phyloP scores from a whole-genome alignment of 495 filamentous ascomycete genomes.

The Tuber indicum region DNA sequence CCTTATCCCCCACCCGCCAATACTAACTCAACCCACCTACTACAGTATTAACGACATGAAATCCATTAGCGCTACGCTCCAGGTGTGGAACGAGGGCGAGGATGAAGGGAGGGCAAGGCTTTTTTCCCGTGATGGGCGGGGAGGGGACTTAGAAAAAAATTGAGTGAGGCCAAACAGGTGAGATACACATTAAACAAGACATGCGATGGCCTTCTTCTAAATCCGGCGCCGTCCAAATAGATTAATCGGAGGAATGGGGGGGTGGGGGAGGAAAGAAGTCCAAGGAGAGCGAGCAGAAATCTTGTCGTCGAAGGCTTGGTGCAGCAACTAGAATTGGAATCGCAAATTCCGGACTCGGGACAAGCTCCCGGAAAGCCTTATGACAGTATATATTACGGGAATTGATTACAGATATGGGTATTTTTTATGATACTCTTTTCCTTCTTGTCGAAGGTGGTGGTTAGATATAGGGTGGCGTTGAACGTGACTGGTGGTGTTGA shows the following conservation, averaged over 20 bases:
- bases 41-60: background rate
- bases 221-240: background rate
- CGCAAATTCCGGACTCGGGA: background rate
- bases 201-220: background rate
- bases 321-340: background rate
- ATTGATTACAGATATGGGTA: background rate
- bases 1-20: background rate
- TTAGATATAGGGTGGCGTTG: conserved; percentile 12
- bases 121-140: background rate
- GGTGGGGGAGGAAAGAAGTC: background rate
- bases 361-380: background rate
- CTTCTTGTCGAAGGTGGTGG: background rate
- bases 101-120: background rate
- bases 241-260: background rate
- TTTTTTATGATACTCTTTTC: background rate
- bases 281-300: background rate
- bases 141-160: background rate
- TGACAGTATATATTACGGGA: background rate
- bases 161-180: background rate
- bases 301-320: background rate
- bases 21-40: background rate
- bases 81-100: background rate
- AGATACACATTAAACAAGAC: background rate
- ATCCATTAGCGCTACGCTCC: background rate
- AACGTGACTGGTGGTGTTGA: conserved; percentile 1